These are phyloP conservation scores for Alternaria hordeiaustralica DNA, from an alignment of 2,329 filamentous ascomycete species.

Conservation along the genomic window DNA sequence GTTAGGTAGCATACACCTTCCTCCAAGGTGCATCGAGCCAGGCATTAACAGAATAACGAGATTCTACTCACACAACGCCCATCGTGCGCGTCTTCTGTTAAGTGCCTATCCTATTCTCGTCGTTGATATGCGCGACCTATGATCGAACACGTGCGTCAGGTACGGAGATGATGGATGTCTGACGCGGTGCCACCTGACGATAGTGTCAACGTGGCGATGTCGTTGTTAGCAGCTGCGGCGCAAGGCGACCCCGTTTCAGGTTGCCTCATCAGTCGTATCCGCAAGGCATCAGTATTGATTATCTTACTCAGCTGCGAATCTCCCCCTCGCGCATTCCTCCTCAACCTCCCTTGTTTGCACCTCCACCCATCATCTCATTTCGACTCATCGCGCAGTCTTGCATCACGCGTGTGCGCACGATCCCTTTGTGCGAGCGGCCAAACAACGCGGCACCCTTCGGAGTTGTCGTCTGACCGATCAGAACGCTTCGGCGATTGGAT, in stretches of 20 bases:
- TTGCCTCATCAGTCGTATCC: constrained; percentile 8
- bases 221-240: constrained; percentile 5
- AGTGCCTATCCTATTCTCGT: neutral
- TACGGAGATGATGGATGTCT: neutral
- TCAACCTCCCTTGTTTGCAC: neutral
- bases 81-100: neutral
- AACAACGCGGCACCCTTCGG: neutral
- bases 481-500: neutral
- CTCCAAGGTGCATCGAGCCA: neutral
- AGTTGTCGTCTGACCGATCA: neutral
- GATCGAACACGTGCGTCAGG: neutral
- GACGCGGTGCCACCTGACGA: neutral
- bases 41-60: neutral
- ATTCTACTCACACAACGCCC: neutral
- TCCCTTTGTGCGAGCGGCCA: neutral
- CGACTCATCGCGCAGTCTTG: neutral
- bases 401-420: neutral
- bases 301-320: constrained; percentile 2
- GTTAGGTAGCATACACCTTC: neutral
- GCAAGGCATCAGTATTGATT: constrained; percentile 20
- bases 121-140: neutral
- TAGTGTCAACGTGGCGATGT: constrained; percentile 11
- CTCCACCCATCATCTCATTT: neutral
- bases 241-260: constrained; percentile 13
- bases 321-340: neutral